Evolutionary conservation across 2,329 filamentous ascomycete genomes (phyloP).

Genomic region (Trichoderma sp.): DNA sequence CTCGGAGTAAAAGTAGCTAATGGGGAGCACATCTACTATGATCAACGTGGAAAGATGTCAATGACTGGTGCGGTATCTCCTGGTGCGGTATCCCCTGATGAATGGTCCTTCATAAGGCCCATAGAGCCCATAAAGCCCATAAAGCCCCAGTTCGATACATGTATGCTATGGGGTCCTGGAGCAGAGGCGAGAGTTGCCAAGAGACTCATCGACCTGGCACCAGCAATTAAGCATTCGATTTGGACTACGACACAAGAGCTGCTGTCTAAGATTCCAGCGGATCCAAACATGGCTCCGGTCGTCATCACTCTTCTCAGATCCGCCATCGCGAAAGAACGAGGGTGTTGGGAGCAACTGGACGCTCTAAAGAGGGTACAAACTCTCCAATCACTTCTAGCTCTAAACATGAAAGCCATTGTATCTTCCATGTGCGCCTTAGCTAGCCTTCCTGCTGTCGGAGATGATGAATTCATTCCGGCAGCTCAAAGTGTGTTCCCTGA

Average conservation of each 20-base stretch:
- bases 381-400: neutral
- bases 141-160: neutral
- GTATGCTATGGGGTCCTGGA: neutral
- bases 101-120: too few relatives aligned
- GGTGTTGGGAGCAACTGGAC: neutral
- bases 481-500: too few relatives aligned
- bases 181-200: neutral
- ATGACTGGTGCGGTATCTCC: too few relatives aligned
- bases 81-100: too few relatives aligned
- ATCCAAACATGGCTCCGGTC: accelerated
- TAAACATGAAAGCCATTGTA: neutral
- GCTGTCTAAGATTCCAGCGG: neutral
- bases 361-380: neutral
- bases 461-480: too few relatives aligned
- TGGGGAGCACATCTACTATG: too few relatives aligned
- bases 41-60: too few relatives aligned
- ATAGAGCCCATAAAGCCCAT: too few relatives aligned
- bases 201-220: neutral
- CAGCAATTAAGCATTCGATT: neutral
- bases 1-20: too few relatives aligned
- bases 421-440: neutral
- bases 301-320: neutral
- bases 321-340: neutral
- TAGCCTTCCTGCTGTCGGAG: too few relatives aligned
- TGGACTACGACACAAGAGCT: neutral